These are phyloP conservation scores for Buxus sempervirens DNA, from an alignment of 164 flowering plant genomes.

Conservation along the genomic window DNA sequence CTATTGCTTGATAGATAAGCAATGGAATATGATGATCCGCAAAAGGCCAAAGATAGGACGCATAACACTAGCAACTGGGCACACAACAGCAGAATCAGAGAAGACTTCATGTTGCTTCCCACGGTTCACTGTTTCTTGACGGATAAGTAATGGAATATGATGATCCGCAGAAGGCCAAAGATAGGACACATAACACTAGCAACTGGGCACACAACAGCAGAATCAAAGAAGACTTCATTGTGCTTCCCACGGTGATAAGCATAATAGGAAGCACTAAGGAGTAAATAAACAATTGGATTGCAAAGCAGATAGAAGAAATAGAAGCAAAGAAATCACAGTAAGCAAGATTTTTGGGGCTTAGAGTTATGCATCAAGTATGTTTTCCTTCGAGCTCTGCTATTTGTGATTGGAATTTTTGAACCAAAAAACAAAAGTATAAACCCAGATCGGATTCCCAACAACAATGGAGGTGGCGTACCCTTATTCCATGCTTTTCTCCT, in stretches of 20 bases:
- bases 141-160: constrained; percentile 23
- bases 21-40: not conserved
- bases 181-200: not conserved
- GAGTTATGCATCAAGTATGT: too few species aligned
- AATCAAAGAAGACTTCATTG: not conserved
- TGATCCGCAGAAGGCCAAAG: not conserved
- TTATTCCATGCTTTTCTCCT: too few species aligned
- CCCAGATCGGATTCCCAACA: too few species aligned
- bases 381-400: too few species aligned
- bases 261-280: too few species aligned
- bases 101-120: not conserved
- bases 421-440: too few species aligned
- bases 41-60: not conserved
- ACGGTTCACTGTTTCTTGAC: constrained; percentile 13
- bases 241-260: not conserved
- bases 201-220: not conserved
- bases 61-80: not conserved
- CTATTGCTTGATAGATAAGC: constrained; percentile 28
- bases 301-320: too few species aligned
- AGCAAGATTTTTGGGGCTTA: too few species aligned
- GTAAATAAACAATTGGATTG: too few species aligned
- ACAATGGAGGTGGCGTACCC: too few species aligned
- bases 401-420: too few species aligned
- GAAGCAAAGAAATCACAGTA: too few species aligned
- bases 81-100: not conserved